Percentiles rank a stretch among this genome's conserved stretches.
These are phyloP conservation scores for Phytophthora sp. DNA, from an alignment of 352 stramenopile genomes.

Conservation along the genomic window DNA sequence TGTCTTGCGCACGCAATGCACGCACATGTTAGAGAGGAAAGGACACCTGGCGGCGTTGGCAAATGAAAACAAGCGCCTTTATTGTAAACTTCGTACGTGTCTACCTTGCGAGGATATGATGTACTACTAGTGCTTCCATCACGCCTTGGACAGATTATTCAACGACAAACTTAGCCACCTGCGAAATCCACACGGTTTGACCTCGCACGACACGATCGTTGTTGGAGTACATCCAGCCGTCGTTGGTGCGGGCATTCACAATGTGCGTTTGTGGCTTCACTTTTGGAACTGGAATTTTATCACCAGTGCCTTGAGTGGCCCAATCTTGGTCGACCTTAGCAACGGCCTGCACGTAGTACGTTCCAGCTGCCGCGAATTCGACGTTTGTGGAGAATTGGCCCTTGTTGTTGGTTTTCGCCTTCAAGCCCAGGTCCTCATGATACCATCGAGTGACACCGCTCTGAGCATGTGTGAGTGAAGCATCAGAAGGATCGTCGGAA, in stretches of 20 bases:
- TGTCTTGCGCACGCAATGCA: constrained; percentile 2
- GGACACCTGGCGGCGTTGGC: constrained; percentile 3
- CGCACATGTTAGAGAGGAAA: constrained; percentile 18
- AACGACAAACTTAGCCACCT: constrained; percentile 24
- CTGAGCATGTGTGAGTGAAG: constrained; percentile 37
- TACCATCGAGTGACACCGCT: constrained; percentile 66
- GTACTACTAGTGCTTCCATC: too few species aligned
- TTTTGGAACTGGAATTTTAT: constrained; percentile 41
- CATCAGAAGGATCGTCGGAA: constrained; percentile 27
- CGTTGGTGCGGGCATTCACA: constrained; percentile 75
- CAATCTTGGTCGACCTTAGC: constrained; percentile 75
- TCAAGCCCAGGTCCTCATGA: constrained; percentile 48
- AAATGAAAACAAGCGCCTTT: constrained; percentile 13
- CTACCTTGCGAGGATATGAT: background rate
- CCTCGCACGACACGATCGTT: constrained; percentile 61
- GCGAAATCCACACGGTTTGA: constrained; percentile 58
- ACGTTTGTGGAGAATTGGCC: constrained; percentile 47
- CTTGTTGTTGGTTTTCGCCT: constrained; percentile 57
- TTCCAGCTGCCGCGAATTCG: constrained; percentile 42
- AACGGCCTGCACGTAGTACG: constrained; percentile 65
- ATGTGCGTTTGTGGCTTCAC: constrained; percentile 73
- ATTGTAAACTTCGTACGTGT: constrained; percentile 2
- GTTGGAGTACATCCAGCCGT: constrained; percentile 52
- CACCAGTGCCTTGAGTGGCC: constrained; percentile 48
- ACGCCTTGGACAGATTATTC: too few species aligned